These are phyloP conservation scores for Echium plantagineum DNA, from an alignment of 257 asterid species.

Conservation along the genomic window DNA sequence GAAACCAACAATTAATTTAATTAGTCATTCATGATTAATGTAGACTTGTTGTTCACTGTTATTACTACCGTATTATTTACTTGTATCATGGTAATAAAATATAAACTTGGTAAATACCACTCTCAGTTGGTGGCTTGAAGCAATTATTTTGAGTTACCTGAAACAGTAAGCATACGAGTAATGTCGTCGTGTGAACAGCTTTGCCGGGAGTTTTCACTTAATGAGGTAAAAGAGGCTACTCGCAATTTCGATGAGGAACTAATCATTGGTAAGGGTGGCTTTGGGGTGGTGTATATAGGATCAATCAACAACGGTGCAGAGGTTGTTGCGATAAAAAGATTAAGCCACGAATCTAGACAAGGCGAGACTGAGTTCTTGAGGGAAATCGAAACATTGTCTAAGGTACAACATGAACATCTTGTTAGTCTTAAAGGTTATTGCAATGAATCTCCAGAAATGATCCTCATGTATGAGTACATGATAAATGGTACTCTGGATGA, in stretches of 20 bases:
- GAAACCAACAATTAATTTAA: too few relatives aligned
- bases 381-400: conserved; percentile 56
- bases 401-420: conserved; percentile 40
- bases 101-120: too few relatives aligned
- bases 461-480: conserved; percentile 52
- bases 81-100: too few relatives aligned
- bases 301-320: conserved; percentile 35
- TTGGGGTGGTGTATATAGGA: conserved; percentile 62
- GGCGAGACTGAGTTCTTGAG: conserved; percentile 48
- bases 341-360: conserved; percentile 38
- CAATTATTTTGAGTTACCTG: too few relatives aligned
- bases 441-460: conserved; percentile 43
- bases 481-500: conserved; percentile 40
- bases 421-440: conserved; percentile 65
- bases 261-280: conserved; percentile 60
- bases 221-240: conserved; percentile 41
- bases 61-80: too few relatives aligned
- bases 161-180: not conserved
- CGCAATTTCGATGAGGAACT: conserved; percentile 31
- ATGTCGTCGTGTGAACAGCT: conserved; percentile 15
- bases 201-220: conserved; percentile 51
- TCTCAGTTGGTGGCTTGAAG: too few relatives aligned
- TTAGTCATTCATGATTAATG: too few relatives aligned
- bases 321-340: conserved; percentile 54
- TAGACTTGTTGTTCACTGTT: too few relatives aligned